phyloP scores from a whole-genome alignment of 1,139 yeast genomes.

The Taphrina confusa region DNA sequence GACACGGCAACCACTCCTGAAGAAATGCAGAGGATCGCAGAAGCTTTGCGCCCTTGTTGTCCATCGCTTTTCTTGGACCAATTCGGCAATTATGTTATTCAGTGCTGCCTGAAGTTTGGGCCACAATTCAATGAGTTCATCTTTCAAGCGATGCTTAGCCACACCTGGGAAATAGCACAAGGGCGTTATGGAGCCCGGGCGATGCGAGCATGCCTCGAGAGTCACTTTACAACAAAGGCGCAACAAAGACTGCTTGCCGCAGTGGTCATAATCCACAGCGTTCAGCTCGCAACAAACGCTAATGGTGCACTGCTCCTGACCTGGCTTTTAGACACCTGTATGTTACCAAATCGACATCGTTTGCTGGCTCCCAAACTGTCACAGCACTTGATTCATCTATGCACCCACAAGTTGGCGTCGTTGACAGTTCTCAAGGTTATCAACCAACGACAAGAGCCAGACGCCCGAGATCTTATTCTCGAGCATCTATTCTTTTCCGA shows the following conservation, averaged over 20 bases:
- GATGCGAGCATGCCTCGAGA: conserved; percentile 86
- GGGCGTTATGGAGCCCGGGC: conserved; percentile 96
- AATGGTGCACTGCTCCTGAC: conserved; percentile 89
- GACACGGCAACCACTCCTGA: conserved; percentile 68
- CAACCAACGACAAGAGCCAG: conserved; percentile 62
- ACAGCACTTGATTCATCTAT: conserved; percentile 63
- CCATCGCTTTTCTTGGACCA: conserved; percentile 89
- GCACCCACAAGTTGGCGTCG: conserved; percentile 85
- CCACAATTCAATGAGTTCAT: conserved; percentile 86
- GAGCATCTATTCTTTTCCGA: conserved; percentile 56
- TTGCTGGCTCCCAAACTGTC: conserved; percentile 61
- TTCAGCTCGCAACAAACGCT: conserved; percentile 75
- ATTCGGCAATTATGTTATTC: conserved; percentile 94
- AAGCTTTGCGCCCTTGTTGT: conserved; percentile 75
- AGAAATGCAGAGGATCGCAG: conserved; percentile 66
- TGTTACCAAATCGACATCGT: conserved; percentile 59
- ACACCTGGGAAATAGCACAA: conserved; percentile 78
- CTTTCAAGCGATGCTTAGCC: conserved; percentile 76
- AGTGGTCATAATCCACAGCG: conserved; percentile 74
- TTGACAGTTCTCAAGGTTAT: conserved; percentile 78
- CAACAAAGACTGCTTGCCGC: conserved; percentile 77
- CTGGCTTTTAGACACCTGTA: conserved; percentile 91
- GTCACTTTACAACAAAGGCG: conserved; percentile 62
- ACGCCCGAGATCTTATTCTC: conserved; percentile 64
- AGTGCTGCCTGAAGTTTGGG: conserved; percentile 88